These are phyloP conservation scores for Xylaria sp. DNA, from an alignment of 2,329 filamentous ascomycete genomes.

Conservation along the genomic window DNA sequence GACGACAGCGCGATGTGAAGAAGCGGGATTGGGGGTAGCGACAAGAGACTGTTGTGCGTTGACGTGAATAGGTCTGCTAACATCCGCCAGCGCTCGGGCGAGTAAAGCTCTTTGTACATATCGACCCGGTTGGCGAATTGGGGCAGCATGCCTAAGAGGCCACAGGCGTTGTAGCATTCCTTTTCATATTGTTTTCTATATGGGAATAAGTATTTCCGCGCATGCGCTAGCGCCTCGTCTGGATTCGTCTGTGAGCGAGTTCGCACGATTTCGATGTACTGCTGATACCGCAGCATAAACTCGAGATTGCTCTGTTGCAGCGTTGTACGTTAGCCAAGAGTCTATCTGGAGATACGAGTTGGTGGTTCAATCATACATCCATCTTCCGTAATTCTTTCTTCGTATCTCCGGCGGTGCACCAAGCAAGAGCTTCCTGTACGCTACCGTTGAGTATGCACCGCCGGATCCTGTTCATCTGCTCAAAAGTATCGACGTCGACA, in stretches of 20 bases:
- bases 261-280: slow-evolving; percentile 92
- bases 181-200: slow-evolving; percentile 75
- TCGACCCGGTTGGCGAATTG: slow-evolving; percentile 57
- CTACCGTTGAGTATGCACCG: slow-evolving; percentile 76
- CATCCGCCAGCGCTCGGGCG: slow-evolving; percentile 75
- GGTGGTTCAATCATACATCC: slow-evolving; percentile 65
- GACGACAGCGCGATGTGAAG: slow-evolving; percentile 92
- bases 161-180: slow-evolving; percentile 78
- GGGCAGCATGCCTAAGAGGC: slow-evolving; percentile 79
- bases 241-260: slow-evolving; percentile 70
- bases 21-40: slow-evolving; percentile 82
- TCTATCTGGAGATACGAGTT: not conserved
- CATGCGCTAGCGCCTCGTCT: slow-evolving; percentile 82
- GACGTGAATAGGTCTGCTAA: slow-evolving; percentile 84
- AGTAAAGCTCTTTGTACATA: slow-evolving; percentile 72
- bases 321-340: slow-evolving; percentile 16
- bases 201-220: slow-evolving; percentile 80
- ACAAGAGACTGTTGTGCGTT: slow-evolving; percentile 88
- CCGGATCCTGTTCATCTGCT: slow-evolving; percentile 81
- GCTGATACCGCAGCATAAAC: slow-evolving; percentile 91
- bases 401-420: slow-evolving; percentile 83
- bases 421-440: slow-evolving; percentile 82
- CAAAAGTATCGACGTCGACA: slow-evolving; percentile 90
- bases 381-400: slow-evolving; percentile 92
- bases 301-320: slow-evolving; percentile 71